These are phyloP conservation scores for Apium graveolens DNA, from an alignment of 129 eudicot genomes.

Conservation along the genomic window DNA sequence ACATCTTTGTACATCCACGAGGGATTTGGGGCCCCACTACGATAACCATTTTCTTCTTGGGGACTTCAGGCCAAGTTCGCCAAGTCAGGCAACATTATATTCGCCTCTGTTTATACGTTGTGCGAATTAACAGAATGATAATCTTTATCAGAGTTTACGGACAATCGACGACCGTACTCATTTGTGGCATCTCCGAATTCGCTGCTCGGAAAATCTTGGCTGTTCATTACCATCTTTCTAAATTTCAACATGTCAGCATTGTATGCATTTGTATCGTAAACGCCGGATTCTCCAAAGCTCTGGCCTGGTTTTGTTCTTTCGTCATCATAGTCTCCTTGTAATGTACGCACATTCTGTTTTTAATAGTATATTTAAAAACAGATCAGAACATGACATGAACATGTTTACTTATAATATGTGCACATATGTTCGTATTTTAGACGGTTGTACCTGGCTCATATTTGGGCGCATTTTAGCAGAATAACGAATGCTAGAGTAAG, in stretches of 20 bases:
- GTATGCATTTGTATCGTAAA: constrained; percentile 48
- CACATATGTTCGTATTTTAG: not conserved
- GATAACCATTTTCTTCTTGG: not conserved
- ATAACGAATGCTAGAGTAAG: constrained; percentile 71
- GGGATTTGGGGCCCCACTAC: not conserved
- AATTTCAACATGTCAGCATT: constrained; percentile 64
- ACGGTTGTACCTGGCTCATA: constrained; percentile 69
- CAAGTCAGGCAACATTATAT: not conserved
- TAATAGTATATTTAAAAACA: not conserved
- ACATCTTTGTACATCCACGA: not conserved
- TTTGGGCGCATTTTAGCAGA: constrained; percentile 77
- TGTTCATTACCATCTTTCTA: constrained; percentile 48
- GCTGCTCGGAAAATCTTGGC: constrained; percentile 28
- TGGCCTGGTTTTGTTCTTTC: constrained; percentile 17
- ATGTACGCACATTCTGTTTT: constrained; percentile 48
- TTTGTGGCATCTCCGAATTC: constrained; percentile 22
- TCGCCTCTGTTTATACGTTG: not conserved
- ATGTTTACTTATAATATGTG: not conserved
- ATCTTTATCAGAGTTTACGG: constrained; percentile 19
- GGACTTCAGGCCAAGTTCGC: not conserved
- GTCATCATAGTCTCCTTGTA: constrained; percentile 57
- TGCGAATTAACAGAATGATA: constrained; percentile 10
- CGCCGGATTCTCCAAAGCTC: not conserved
- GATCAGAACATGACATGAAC: not conserved
- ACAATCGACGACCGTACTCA: constrained; percentile 31